Percentiles rank a stretch among this genome's conserved stretches.
Conservation (phyloP, 306 rosid species). For the Castanopsis chinensis region DNA sequence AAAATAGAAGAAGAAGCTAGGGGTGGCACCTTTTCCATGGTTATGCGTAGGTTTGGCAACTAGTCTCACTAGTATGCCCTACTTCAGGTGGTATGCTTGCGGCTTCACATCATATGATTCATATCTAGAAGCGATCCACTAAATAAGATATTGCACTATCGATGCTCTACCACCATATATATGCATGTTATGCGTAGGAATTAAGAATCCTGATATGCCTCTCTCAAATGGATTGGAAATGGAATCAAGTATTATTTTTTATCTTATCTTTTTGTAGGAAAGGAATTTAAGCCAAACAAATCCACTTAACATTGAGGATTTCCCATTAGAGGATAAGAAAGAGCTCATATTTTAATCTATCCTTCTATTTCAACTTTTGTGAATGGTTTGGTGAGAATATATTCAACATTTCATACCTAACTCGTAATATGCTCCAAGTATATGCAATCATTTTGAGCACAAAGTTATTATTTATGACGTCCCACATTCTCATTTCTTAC, state of each 20-base stretch:
- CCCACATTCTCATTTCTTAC: background rate
- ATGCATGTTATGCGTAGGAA: background rate
- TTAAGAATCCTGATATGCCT: background rate
- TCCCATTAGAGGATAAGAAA: background rate
- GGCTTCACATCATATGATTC: background rate
- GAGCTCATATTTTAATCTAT: background rate
- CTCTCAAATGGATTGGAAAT: background rate
- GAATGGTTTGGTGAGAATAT: background rate
- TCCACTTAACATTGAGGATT: background rate
- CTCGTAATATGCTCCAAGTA: background rate
- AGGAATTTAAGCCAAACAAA: background rate
- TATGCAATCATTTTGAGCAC: background rate
- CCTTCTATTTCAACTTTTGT: background rate
- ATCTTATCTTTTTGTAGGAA: background rate
- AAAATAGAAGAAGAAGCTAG: too few relatives aligned
- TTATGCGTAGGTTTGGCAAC: background rate
- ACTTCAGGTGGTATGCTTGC: background rate
- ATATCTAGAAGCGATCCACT: background rate
- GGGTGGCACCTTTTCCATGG: too few relatives aligned
- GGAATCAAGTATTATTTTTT: background rate
- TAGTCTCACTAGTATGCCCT: background rate
- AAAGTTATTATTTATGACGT: background rate
- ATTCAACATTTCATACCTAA: background rate
- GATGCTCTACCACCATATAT: background rate
- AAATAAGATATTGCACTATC: background rate